Percentiles rank a stretch among this genome's conserved stretches.
phyloP scores from a whole-genome alignment of 2,329 filamentous ascomycete genomes.

The Aspergillus amoenus region DNA sequence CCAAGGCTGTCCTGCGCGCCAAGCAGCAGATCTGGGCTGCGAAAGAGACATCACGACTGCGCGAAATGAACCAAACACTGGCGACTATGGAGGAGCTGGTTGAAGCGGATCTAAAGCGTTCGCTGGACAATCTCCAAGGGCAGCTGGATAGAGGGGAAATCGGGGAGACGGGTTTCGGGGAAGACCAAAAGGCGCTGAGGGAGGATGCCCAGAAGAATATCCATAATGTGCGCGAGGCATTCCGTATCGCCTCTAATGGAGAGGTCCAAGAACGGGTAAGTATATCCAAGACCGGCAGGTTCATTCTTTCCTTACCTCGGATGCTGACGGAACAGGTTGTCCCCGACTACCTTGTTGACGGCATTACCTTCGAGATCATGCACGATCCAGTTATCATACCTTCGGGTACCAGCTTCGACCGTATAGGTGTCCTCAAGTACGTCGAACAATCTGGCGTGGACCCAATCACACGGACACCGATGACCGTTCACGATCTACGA shows the following conservation, averaged over 20 bases:
- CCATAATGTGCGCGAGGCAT: slow-evolving; percentile 45
- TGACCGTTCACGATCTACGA: slow-evolving; percentile 68
- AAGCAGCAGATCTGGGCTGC: slow-evolving; percentile 86
- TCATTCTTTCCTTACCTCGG: neutral
- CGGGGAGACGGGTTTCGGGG: slow-evolving; percentile 66
- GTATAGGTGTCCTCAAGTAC: slow-evolving; percentile 81
- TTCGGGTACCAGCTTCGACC: slow-evolving; percentile 87
- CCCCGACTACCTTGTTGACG: slow-evolving; percentile 50
- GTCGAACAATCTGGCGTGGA: slow-evolving; percentile 73
- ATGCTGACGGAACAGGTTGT: slow-evolving; percentile 37
- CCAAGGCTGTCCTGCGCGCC: slow-evolving; percentile 70
- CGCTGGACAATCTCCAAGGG: slow-evolving; percentile 36
- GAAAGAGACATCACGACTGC: slow-evolving; percentile 55
- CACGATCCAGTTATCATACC: slow-evolving; percentile 57
- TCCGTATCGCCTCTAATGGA: slow-evolving; percentile 41
- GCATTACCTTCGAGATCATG: slow-evolving; percentile 53
- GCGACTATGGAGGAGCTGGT: slow-evolving; percentile 42
- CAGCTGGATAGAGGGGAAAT: slow-evolving; percentile 42
- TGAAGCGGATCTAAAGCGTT: slow-evolving; percentile 39
- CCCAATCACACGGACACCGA: slow-evolving; percentile 76
- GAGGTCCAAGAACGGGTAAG: slow-evolving; percentile 46
- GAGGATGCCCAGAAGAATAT: slow-evolving; percentile 50
- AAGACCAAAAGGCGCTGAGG: slow-evolving; percentile 60
- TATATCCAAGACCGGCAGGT: neutral
- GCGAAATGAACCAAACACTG: slow-evolving; percentile 46